Evolutionary conservation across 1,139 yeast genomes (phyloP), one percentile per base, ranked within the genome.

Genomic region (Kodamaea fungicola): DNA sequence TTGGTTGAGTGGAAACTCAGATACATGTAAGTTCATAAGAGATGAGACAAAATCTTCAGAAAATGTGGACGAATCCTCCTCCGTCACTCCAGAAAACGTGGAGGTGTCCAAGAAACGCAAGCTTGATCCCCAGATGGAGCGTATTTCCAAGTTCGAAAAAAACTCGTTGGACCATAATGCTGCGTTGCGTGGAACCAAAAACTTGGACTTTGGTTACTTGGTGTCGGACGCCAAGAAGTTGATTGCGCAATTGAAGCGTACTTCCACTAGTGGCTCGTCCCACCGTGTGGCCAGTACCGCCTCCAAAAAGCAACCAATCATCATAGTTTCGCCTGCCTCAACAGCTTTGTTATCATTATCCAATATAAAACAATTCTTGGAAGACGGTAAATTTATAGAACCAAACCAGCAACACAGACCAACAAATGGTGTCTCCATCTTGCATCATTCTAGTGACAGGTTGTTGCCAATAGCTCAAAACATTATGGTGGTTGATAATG

Each of bases 261-360:
- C 69, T 33, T 65, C 64, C 40, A 49, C 59, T 2, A 22, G 12
- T 8, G 16, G 34, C 19, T 19, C 41, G 47, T 31, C 43, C 47
- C 25, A 28, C 16, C 32, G 28, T 12, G 22, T 23, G 24, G 25
- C 37, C 5, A 28, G 47, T 5, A 46, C 46, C 22, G 44, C 54
- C 6, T 51, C 52, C 45, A 59, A 59, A 43, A 84, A 82, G 47
- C 95, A 84, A 52, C 98, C 98, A n/a, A 89, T 92, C 47, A 87
- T 92, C 42, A 67, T 92, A 35, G 76, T 92, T 28, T 89, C 97
- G 2, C 97, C 98, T 1, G 89, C 97, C 2, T 92, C 98, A 1
- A 88, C 97, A 2, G 83, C 98, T 0, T 67, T 92, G 33, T 61
- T 92, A 39, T 84, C 94, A 13, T 78, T 92, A 70, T 62, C 80